phyloP scores from a whole-genome alignment of 257 asterid genomes.

The Penstemon eatonii region DNA sequence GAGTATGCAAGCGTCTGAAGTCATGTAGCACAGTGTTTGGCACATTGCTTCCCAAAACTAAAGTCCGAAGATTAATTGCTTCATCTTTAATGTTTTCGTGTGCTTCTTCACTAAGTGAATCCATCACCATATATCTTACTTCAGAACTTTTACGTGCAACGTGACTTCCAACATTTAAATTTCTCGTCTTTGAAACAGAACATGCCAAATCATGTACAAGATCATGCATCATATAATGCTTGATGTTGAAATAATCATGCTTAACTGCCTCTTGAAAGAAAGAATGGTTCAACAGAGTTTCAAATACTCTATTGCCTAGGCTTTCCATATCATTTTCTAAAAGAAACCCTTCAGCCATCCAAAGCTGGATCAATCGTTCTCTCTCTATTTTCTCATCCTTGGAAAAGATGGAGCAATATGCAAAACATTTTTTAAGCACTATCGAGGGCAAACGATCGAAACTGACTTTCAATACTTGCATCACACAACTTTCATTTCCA shows the following conservation, averaged over 20 bases:
- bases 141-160: not conserved
- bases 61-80: conserved; percentile 24
- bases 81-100: not conserved
- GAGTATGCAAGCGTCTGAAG: conserved; percentile 21
- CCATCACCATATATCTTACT: not conserved
- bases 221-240: conserved; percentile 9
- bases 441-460: too few species aligned
- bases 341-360: conserved; percentile 26
- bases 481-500: not conserved
- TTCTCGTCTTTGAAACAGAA: not conserved
- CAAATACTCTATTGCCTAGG: not conserved
- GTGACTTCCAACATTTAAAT: not conserved
- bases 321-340: not conserved
- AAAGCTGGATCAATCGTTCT: conserved; percentile 20
- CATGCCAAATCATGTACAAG: conserved; percentile 14
- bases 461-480: not conserved
- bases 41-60: not conserved
- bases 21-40: not conserved
- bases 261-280: not conserved
- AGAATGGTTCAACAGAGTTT: not conserved
- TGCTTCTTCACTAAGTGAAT: not conserved
- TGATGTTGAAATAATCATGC: not conserved
- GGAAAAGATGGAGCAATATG: too few species aligned
- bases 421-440: too few species aligned
- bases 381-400: too few species aligned